Evolutionary conservation across 2,329 filamentous ascomycete genomes (phyloP), one percentile per base, ranked within the genome.

Genomic region (Pseudogymnoascus sp.): DNA sequence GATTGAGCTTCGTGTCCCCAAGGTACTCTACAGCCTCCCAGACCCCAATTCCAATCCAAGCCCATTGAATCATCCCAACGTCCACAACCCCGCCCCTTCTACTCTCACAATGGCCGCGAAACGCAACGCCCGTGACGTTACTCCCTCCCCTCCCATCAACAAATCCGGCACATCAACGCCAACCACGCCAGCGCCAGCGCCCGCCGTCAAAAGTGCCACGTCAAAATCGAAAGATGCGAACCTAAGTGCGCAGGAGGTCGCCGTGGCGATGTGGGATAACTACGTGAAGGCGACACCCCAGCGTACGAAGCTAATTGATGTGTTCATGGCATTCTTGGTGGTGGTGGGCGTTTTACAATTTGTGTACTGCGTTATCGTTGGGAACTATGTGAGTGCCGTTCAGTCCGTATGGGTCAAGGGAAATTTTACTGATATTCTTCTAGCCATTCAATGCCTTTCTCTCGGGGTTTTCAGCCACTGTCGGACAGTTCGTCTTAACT

Each of bases 391-490:
- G 84, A 67, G 92, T 85, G 60, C 36, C 62, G 65, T 34, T 13
- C n/a, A 57, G 11, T 57, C 28, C 43, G 36, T 23, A 37, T 39
- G 25, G 14, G 41, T 51, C n/a, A 28, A 31, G 60, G 25, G 41
- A 16, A 60, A 28, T 19, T 51, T 21, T 61, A 63, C 64, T 69
- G 45, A 69, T 62, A 21, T 45, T 16, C 57, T n/a, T 69, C 60
- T 73, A 98, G 93, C 95, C 95, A 8, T 99, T 99, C 83, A 99
- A 99, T 77, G 95, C 96, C 68, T 99, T 99, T 81, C 86, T 99
- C 34, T 91, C 93, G 34, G 96, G 95, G 60, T 99, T 99, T 81
- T 88, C 86, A 67, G 92, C 93, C 14, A 95, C 93, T 1, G 93
- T 99, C 68, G 95, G 95, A 67, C 95, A 99, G 76, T 99, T 99